Conservation (phyloP, 2,329 filamentous ascomycete genomes). For the Dendryphion nanum region DNA sequence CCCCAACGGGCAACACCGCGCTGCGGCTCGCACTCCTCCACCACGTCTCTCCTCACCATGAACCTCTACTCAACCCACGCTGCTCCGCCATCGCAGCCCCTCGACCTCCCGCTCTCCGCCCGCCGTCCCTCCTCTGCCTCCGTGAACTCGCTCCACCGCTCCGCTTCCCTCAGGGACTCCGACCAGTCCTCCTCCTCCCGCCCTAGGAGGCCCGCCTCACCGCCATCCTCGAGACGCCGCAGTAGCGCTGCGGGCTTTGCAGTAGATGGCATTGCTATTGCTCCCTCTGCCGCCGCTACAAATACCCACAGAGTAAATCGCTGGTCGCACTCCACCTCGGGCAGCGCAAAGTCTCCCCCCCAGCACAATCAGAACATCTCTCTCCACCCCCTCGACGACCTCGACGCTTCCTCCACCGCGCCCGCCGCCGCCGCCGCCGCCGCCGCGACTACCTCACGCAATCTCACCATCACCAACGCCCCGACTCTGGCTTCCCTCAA, state of each 20-base stretch:
- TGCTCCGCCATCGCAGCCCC: conserved; percentile 2
- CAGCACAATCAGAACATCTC: not conserved
- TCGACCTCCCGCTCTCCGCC: conserved; percentile 1
- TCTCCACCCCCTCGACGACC: conserved; percentile 1
- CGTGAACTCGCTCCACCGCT: conserved; percentile 42
- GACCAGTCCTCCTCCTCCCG: conserved; percentile 23
- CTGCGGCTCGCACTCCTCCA: conserved; percentile 8
- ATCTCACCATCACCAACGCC: conserved; percentile 30
- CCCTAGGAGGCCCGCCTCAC: conserved; percentile 26
- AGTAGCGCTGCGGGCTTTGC: conserved; percentile 42
- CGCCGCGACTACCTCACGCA: conserved; percentile 28
- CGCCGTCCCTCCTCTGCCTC: conserved; percentile 47
- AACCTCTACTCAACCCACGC: conserved; percentile 18
- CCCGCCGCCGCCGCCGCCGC: conserved; percentile 27
- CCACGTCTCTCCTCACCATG: conserved; percentile 24
- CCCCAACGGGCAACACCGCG: conserved; percentile 5
- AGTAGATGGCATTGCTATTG: conserved; percentile 34
- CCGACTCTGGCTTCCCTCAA: conserved; percentile 35
- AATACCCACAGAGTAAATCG: conserved; percentile 58
- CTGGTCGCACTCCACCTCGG: conserved; percentile 58
- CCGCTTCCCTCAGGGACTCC: conserved; percentile 39
- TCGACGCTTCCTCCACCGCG: conserved; percentile 20
- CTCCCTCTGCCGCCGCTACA: conserved; percentile 45
- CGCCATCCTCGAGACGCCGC: conserved; percentile 34
- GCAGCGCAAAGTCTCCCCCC: conserved; percentile 37